Conservation (phyloP, 2,329 filamentous ascomycete species). For the Aspergillus niger region DNA sequence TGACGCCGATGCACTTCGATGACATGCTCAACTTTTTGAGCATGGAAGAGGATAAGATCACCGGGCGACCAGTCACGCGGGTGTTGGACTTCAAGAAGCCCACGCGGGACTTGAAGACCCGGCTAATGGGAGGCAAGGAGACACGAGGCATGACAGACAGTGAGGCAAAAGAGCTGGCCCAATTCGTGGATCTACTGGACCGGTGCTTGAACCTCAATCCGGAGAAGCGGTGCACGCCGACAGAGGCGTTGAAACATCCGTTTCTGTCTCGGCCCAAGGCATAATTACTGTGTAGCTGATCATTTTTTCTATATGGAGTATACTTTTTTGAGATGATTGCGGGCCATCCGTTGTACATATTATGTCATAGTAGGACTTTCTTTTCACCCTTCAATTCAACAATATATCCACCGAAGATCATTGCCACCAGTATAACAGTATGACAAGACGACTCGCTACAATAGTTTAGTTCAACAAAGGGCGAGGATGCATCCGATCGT, state of each 20-base stretch:
- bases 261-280: conserved; percentile 66
- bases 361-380: conserved; percentile 13
- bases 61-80: conserved; percentile 68
- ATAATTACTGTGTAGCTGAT: conserved; percentile 3
- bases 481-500: not conserved
- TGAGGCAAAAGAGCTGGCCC: conserved; percentile 74
- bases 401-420: not conserved
- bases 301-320: not conserved
- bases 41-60: conserved; percentile 82
- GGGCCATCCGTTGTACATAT: conserved; percentile 10
- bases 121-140: conserved; percentile 67
- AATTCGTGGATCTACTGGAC: conserved; percentile 85
- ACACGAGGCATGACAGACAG: conserved; percentile 71
- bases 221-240: conserved; percentile 84
- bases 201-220: conserved; percentile 87
- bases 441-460: not conserved
- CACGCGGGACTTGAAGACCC: conserved; percentile 76
- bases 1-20: conserved; percentile 79
- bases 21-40: conserved; percentile 80
- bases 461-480: not conserved
- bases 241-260: conserved; percentile 83
- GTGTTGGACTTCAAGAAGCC: conserved; percentile 63
- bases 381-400: not conserved
- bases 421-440: not conserved
- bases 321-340: not conserved